phyloP scores from a whole-genome alignment of 2,329 filamentous ascomycete genomes.

The Sporothrix dimorphospora region DNA sequence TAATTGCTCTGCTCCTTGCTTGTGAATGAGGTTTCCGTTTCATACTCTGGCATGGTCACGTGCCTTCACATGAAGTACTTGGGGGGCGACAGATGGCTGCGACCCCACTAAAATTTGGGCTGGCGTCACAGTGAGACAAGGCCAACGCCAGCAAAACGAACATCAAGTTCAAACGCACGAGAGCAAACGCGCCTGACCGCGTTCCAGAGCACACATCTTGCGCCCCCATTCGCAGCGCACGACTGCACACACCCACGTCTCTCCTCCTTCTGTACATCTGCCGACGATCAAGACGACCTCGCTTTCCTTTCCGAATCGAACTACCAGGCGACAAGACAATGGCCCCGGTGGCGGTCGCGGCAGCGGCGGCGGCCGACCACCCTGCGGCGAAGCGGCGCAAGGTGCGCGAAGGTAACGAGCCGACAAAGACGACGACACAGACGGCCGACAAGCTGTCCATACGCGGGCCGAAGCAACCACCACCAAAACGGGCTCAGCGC shows the following conservation, averaged over 20 bases:
- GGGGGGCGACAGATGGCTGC: too few relatives aligned
- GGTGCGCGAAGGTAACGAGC: neutral
- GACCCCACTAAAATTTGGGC: conserved; percentile 18
- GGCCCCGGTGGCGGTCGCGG: conserved; percentile 26
- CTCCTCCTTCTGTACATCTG: neutral
- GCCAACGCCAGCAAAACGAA: neutral
- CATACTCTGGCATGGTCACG: neutral
- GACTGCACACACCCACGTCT: neutral
- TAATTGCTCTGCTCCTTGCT: too few relatives aligned
- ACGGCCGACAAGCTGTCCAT: conserved; percentile 15
- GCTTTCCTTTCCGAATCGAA: neutral
- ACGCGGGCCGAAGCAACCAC: conserved; percentile 13
- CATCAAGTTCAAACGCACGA: neutral
- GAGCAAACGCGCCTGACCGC: conserved; percentile 12
- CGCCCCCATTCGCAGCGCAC: neutral
- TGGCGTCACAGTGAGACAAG: neutral
- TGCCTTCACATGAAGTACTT: neutral
- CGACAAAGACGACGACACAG: neutral
- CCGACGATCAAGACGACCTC: neutral
- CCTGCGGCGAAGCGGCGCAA: conserved; percentile 30
- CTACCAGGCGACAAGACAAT: neutral
- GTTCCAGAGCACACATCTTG: neutral
- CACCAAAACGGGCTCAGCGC: neutral
- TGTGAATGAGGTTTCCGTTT: neutral
- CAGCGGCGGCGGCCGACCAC: conserved; percentile 13